Percentiles rank a stretch among this genome's conserved stretches.
phyloP scores from a whole-genome alignment of 2,329 filamentous ascomycete genomes.

The Cryphonectria nitschkei region DNA sequence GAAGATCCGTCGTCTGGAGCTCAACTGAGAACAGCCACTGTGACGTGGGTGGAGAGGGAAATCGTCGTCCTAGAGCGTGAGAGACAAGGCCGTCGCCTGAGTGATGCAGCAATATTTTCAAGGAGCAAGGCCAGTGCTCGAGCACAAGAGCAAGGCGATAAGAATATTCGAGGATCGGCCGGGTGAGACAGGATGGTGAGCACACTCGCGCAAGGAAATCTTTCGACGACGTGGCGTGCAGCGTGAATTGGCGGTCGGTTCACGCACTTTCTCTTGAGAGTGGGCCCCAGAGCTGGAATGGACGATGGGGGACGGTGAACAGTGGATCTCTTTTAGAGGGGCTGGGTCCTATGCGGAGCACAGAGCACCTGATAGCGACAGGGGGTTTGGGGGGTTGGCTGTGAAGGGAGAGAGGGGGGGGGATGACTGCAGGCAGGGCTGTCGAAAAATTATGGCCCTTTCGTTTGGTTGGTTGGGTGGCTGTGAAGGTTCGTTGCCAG shows the following conservation, averaged over 20 bases:
- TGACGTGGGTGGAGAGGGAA: background rate
- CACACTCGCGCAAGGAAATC: background rate
- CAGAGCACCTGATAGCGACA: background rate
- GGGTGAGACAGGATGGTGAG: background rate
- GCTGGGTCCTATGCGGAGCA: background rate
- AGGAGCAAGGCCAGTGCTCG: background rate
- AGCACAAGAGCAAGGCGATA: background rate
- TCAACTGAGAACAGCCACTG: background rate
- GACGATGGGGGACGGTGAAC: background rate
- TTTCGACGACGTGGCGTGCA: constrained; percentile 20
- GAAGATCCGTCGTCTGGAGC: background rate
- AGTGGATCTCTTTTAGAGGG: background rate
- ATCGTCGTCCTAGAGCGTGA: background rate
- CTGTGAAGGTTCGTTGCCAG: constrained; percentile 6
- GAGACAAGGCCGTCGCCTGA: background rate
- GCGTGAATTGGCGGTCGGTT: constrained; percentile 3
- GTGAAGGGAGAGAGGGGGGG: background rate
- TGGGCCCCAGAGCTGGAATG: background rate
- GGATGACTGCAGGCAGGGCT: background rate
- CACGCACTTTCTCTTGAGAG: background rate
- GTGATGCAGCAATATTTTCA: background rate
- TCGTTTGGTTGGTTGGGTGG: background rate
- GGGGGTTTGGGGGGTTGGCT: background rate
- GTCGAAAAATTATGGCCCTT: background rate
- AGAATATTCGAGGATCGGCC: background rate